phyloP scores from a whole-genome alignment of 257 asterid species.

The Rhazya stricta region DNA sequence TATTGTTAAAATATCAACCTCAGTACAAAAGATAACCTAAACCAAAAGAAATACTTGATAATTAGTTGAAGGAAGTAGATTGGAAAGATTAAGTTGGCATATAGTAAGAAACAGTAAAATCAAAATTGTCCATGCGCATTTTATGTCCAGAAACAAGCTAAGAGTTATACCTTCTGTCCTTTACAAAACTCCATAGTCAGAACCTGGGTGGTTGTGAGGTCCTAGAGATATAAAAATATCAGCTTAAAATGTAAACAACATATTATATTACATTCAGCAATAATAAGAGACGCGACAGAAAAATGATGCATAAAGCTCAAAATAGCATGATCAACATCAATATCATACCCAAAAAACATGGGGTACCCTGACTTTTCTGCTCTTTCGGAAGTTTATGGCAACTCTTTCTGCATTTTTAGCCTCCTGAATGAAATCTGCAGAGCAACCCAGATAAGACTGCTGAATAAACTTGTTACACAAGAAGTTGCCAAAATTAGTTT shows the following conservation, averaged over 20 bases:
- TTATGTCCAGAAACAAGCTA: slow-evolving; percentile 10
- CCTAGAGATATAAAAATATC: slow-evolving; percentile 42
- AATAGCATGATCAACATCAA: slow-evolving; percentile 15
- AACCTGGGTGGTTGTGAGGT: slow-evolving; percentile 69
- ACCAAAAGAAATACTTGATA: not conserved
- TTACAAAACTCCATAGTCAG: slow-evolving; percentile 84
- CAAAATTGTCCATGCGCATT: not conserved
- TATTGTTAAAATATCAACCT: not conserved
- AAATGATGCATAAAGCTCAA: slow-evolving; percentile 17
- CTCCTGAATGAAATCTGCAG: slow-evolving; percentile 81
- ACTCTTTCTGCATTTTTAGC: slow-evolving; percentile 75
- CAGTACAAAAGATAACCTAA: not conserved
- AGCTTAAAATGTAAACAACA: slow-evolving; percentile 20
- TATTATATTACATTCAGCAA: not conserved
- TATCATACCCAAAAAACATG: slow-evolving; percentile 67
- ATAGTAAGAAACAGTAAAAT: not conserved
- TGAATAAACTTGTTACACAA: not conserved
- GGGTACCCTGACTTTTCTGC: slow-evolving; percentile 64
- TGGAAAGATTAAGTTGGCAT: not conserved
- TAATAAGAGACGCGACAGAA: not conserved
- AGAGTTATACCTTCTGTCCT: slow-evolving; percentile 68
- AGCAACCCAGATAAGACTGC: slow-evolving; percentile 22
- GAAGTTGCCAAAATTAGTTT: not conserved
- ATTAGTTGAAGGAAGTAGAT: not conserved
- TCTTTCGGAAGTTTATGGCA: slow-evolving; percentile 50